Conservation (phyloP, 2,329 filamentous ascomycete species). For the Blastomyces parvus region DNA sequence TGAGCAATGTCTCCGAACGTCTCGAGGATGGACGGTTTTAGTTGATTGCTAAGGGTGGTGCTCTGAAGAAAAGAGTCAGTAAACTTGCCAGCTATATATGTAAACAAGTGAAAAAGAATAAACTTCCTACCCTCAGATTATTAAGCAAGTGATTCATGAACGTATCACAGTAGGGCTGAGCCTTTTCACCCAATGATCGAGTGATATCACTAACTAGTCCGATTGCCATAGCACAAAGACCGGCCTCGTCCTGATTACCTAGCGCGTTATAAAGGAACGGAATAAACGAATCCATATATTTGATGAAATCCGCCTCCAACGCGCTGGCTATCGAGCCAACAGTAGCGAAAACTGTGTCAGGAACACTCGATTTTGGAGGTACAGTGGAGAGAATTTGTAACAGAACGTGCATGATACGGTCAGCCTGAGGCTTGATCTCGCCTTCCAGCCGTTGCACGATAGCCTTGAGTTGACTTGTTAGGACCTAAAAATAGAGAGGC, state of each 20-base stretch:
- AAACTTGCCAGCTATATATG: neutral
- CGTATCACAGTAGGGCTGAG: conserved; percentile 88
- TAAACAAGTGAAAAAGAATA: conserved; percentile 24
- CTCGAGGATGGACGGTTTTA: conserved; percentile 95
- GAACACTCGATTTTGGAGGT: conserved; percentile 81
- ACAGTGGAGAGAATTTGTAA: conserved; percentile 70
- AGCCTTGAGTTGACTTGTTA: conserved; percentile 35
- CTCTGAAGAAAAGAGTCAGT: conserved; percentile 48
- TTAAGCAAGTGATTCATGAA: conserved; percentile 98
- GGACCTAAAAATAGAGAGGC: neutral
- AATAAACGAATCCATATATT: conserved; percentile 94
- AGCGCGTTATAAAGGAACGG: conserved; percentile 91
- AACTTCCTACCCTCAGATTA: conserved; percentile 61
- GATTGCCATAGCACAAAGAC: conserved; percentile 92
- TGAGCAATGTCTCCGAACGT: conserved; percentile 97
- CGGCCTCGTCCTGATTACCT: conserved; percentile 89
- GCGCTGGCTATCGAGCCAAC: conserved; percentile 87
- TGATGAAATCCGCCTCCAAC: conserved; percentile 83
- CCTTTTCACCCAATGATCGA: conserved; percentile 77
- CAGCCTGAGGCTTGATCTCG: conserved; percentile 80
- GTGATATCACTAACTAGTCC: conserved; percentile 95
- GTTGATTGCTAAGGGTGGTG: conserved; percentile 80
- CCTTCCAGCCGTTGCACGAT: conserved; percentile 86
- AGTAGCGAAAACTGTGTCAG: conserved; percentile 84
- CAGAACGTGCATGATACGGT: conserved; percentile 85